Percentiles rank a stretch among this genome's conserved stretches.
These are phyloP conservation scores for Alternaria hordeiaustralica DNA, from an alignment of 2,329 filamentous ascomycete genomes.

Conservation along the genomic window DNA sequence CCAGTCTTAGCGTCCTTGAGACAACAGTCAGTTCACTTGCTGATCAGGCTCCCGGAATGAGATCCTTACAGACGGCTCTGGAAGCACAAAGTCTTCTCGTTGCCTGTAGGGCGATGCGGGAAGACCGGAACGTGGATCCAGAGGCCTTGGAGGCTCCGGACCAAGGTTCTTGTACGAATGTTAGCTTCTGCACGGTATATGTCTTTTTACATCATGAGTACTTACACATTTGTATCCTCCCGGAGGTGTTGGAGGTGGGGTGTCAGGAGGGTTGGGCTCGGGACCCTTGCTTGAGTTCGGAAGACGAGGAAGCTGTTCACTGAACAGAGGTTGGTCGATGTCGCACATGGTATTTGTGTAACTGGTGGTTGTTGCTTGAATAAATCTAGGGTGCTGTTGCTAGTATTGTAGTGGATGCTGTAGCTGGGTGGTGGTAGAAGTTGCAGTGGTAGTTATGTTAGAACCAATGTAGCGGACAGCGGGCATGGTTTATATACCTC, in stretches of 20 bases:
- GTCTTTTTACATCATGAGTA: neutral
- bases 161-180: neutral
- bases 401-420: neutral
- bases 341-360: neutral
- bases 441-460: neutral
- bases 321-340: neutral
- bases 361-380: neutral
- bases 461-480: neutral
- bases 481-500: neutral
- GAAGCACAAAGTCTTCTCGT: neutral
- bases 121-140: neutral
- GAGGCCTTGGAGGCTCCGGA: neutral
- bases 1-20: neutral
- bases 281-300: neutral
- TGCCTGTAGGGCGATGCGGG: neutral
- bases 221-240: neutral
- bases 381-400: neutral
- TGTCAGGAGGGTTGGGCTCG: neutral
- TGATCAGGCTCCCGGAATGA: accelerated
- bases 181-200: neutral
- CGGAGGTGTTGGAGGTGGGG: neutral
- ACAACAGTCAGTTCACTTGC: neutral
- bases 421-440: neutral
- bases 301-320: neutral
- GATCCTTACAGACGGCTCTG: neutral